These are phyloP conservation scores for Nicotiana noctiflora DNA, from an alignment of 257 asterid genomes.

Conservation along the genomic window DNA sequence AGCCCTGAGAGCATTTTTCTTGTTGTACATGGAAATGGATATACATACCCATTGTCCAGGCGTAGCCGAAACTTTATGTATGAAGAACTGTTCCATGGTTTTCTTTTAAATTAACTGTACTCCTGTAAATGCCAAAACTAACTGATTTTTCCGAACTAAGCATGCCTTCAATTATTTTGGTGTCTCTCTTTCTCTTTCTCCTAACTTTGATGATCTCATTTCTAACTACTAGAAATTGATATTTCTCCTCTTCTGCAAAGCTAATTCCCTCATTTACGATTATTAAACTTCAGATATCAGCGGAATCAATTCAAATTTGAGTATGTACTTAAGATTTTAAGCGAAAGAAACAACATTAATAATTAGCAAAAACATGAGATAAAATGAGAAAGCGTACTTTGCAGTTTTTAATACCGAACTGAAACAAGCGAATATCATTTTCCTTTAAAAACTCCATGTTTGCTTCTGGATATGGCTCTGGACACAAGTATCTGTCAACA, in stretches of 20 bases:
- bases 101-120: background rate
- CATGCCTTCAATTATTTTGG: background rate
- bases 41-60: background rate
- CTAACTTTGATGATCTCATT: background rate
- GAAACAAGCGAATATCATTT: conserved; percentile 59
- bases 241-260: background rate
- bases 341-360: background rate
- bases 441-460: conserved; percentile 61
- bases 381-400: conserved; percentile 36
- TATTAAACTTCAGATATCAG: background rate
- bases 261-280: background rate
- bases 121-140: background rate
- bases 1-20: background rate
- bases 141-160: background rate
- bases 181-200: background rate
- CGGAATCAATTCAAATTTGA: background rate
- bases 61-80: background rate
- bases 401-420: conserved; percentile 72
- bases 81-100: background rate
- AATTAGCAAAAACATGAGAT: background rate
- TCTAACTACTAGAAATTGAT: background rate
- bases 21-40: background rate
- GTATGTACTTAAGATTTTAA: background rate
- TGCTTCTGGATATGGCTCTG: conserved; percentile 70
- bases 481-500: conserved; percentile 55